Conservation (phyloP, 208 protist species). For the Trypanosoma melophagium region DNA sequence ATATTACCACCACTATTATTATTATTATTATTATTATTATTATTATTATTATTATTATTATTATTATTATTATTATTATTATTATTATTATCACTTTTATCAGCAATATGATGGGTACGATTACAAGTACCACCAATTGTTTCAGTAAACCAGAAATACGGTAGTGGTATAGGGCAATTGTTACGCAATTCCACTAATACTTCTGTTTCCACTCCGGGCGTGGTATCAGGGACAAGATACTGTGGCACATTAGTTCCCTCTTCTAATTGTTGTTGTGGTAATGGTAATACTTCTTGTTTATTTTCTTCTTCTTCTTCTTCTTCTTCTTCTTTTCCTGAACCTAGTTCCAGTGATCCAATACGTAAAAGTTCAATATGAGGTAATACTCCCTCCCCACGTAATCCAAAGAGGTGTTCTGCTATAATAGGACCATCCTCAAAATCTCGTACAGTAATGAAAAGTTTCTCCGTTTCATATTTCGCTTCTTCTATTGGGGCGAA, state of each 20-base stretch:
- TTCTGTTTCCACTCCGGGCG: constrained; percentile 48
- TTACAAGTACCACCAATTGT: constrained; percentile 5
- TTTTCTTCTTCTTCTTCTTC: constrained; percentile 8
- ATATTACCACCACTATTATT: too few relatives aligned
- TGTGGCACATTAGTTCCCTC: constrained; percentile 40
- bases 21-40: too few relatives aligned
- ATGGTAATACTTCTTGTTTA: neutral
- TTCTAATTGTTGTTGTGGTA: constrained; percentile 32
- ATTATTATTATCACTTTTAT: too few relatives aligned
- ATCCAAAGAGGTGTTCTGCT: constrained; percentile 47
- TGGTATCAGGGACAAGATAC: constrained; percentile 58
- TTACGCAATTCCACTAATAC: constrained; percentile 65
- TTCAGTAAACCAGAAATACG: constrained; percentile 54
- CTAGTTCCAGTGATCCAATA: constrained; percentile 48
- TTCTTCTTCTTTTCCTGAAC: too few relatives aligned
- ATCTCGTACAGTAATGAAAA: constrained; percentile 55
- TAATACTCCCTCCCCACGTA: constrained; percentile 62
- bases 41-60: too few relatives aligned
- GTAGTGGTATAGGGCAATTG: constrained; percentile 54
- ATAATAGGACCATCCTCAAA: constrained; percentile 41
- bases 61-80: too few relatives aligned
- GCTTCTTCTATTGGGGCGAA: constrained; percentile 66
- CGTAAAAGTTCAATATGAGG: constrained; percentile 63
- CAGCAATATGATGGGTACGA: too few relatives aligned
- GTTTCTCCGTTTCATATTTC: constrained; percentile 36